These are phyloP conservation scores for Oryza rufipogon DNA, from an alignment of 176 grass and related monocot species.

Conservation along the genomic window DNA sequence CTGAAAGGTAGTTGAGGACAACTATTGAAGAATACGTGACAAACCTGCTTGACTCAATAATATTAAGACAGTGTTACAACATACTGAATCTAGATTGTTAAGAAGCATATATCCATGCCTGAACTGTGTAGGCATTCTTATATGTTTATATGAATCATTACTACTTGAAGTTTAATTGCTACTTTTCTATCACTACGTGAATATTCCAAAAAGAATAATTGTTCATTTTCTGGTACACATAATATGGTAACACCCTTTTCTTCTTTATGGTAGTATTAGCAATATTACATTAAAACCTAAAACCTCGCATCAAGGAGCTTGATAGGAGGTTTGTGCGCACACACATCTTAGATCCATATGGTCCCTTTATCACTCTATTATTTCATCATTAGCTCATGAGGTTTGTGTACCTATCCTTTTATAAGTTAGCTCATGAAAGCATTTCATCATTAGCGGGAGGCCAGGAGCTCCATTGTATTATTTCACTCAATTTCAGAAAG, in stretches of 20 bases:
- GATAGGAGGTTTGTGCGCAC: not conserved
- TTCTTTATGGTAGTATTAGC: not conserved
- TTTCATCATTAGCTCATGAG: no score
- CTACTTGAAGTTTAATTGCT: not conserved
- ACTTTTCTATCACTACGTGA: not conserved
- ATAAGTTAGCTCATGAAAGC: not conserved
- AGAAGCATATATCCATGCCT: slow-evolving; percentile 5
- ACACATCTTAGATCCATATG: not conserved
- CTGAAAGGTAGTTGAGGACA: not conserved
- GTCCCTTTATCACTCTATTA: not conserved
- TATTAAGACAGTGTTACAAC: not conserved
- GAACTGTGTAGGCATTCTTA: not conserved
- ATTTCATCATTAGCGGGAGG: not conserved
- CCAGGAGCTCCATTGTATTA: not conserved
- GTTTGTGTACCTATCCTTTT: not conserved
- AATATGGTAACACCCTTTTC: not conserved
- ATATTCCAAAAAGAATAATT: slow-evolving; percentile 1
- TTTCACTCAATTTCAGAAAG: not conserved
- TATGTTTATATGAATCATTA: not conserved
- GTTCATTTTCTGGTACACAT: not conserved
- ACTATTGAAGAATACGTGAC: not conserved
- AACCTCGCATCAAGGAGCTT: not conserved
- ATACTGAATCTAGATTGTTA: not conserved
- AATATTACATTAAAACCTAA: not conserved
- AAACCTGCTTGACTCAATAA: not conserved